Base-by-base conservation (phyloP, 2,329 filamentous ascomycete genomes). In the Colletotrichum sp. region DNA sequence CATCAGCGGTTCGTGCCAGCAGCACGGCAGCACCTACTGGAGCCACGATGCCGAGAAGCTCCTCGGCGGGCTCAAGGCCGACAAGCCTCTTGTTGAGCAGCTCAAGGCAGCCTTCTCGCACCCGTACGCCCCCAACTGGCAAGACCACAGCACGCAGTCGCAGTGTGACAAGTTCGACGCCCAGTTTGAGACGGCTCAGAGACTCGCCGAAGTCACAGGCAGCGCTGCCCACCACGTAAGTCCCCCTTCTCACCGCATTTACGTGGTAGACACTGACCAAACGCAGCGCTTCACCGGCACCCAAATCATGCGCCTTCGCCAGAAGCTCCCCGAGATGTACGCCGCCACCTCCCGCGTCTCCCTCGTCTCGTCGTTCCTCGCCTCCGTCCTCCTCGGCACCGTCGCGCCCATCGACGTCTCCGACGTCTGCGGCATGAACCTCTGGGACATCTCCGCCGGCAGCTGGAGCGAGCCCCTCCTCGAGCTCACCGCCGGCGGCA, bases 1-100 rank as follows among this genome's bases (percentile, higher is more conserved):
- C 34, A 90, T 99, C 79, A 96, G 95, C 81, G 97, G 96, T 77
- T 96, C 96, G 18, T 96, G 97, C 71, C 98, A 99, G 90, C 97
- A 99, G 88, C 97, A 99, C 85, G 97, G 97, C 39, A 99, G 96
- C 83, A 96, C 99, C 32, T 99, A 97, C 87, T 99, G 96, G 96
- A 94, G 91, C 74, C 84, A 87, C 60, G 86, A 92, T 72, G 96
- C 95, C 7, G 94, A 94, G 82, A 81, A 84, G 9, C 81, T 94
- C 59, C 89, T 99, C 59, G 86, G 83, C 6, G 86, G 81, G 15
- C 86, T 99, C 59, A 89, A 95, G 78, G 82, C 89, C 4, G 85
- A 85, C 24, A 91, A 90, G 82, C 86, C 89, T 1, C 87, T 99
- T 63, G 89, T 94, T 66, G 92, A 94, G 76, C 96, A 98, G 86